Base-by-base conservation (phyloP, 2,329 filamentous ascomycete genomes). In the Gaeumannomyces tritici region DNA sequence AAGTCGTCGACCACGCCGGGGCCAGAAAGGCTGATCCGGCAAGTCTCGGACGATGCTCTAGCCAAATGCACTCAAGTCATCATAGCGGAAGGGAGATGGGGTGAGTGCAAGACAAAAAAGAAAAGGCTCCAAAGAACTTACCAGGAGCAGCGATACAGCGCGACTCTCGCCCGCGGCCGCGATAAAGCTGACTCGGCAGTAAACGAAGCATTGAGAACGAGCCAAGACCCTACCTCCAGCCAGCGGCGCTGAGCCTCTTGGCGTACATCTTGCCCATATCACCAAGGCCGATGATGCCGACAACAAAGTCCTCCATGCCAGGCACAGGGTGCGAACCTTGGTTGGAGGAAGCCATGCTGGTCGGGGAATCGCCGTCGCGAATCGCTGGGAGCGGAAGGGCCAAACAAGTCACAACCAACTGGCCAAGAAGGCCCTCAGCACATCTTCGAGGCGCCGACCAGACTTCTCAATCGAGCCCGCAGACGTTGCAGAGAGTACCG, bases 61-160 rank as follows among this genome's bases (percentile, higher is more conserved):
- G 93, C 93, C 93, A 98, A 98, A 98, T 98, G 93, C 93, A 93
- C 93, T 98, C 93, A 93, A 91, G 93, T 98, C 93, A 98, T 98
- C 93, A 96, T 92, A 74, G 75, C 75, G 28, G 59, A 51, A 47
- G 18, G 62, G 61, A 61, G 55, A 57, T 33, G 8, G 31, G 8
- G 2, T 11, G 31, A 33, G 31, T 7, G 31, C 2, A 33, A 59
- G 63, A 35, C 62, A 65, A 63, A 54, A 59, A 65, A 57, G 61
- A 29, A 29, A 55, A 35, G 4, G 4, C 33, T 55, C n/a, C 29
- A 21, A 33, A 21, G 64, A 66, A 76, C 74, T 77, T 70, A 60
- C 59, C 59, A 47, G 27, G 35, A 5, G 24, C 18, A 51, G 18
- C 42, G 21, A 28, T 1, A 15, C 42, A n/a, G 1, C 5, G 42